Conservation (phyloP, 2,329 filamentous ascomycete genomes). For the Fusarium sp. region DNA sequence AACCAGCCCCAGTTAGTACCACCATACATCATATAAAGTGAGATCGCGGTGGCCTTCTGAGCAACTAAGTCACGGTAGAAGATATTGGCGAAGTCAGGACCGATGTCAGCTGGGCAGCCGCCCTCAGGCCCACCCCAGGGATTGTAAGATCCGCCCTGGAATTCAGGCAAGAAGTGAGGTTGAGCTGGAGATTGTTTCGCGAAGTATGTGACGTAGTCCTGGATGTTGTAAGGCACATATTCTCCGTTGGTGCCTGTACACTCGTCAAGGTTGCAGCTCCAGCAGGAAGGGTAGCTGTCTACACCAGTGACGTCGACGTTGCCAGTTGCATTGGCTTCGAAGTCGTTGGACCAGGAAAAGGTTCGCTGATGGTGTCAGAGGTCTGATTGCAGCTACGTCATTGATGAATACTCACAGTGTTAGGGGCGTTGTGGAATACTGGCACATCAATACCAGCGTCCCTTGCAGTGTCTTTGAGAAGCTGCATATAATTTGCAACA, state of each 20-base stretch:
- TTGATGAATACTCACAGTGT: conserved; percentile 58
- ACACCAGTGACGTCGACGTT: conserved; percentile 66
- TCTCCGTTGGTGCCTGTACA: conserved; percentile 71
- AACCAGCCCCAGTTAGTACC: conserved; percentile 74
- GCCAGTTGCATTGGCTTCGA: conserved; percentile 63
- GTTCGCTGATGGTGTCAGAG: conserved; percentile 45
- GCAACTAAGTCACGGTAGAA: conserved; percentile 73
- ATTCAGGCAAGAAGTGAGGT: conserved; percentile 47
- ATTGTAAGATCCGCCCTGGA: conserved; percentile 60
- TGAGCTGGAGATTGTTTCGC: conserved; percentile 40
- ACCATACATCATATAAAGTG: conserved; percentile 74
- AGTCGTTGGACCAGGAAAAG: conserved; percentile 71
- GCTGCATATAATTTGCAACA: conserved; percentile 67
- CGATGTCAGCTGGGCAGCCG: conserved; percentile 65
- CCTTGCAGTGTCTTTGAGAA: conserved; percentile 65
- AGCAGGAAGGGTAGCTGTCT: conserved; percentile 69
- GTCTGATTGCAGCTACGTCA: accelerated
- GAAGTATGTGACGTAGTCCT: conserved; percentile 51
- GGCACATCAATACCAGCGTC: conserved; percentile 70
- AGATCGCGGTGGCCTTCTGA: conserved; percentile 69
- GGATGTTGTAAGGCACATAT: conserved; percentile 63
- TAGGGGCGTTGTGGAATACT: conserved; percentile 69
- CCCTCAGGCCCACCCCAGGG: conserved; percentile 71
- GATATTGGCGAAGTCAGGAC: conserved; percentile 70
- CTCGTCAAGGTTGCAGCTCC: conserved; percentile 72